phyloP scores from a whole-genome alignment of 805 yeast species.

The Ogataea chonburiensis region DNA sequence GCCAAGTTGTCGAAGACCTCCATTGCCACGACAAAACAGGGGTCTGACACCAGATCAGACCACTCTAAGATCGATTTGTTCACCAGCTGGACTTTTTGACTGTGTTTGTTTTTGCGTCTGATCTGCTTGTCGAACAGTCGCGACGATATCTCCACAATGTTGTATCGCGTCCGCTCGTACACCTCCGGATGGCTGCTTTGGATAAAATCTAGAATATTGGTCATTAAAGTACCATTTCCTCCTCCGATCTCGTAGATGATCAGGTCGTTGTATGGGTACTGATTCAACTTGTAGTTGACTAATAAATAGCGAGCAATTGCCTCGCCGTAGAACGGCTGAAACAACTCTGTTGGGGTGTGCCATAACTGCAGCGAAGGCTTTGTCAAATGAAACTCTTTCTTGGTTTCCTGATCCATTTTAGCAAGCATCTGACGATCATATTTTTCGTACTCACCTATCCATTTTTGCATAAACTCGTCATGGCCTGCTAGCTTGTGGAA shows the following conservation, averaged over 20 bases:
- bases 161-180: slow-evolving; percentile 65
- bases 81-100: slow-evolving; percentile 57
- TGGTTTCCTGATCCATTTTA: slow-evolving; percentile 22
- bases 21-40: slow-evolving; percentile 74
- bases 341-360: slow-evolving; percentile 89
- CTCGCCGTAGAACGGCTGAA: slow-evolving; percentile 82
- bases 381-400: slow-evolving; percentile 25
- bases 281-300: slow-evolving; percentile 64
- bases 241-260: slow-evolving; percentile 86
- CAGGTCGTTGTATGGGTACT: slow-evolving; percentile 68
- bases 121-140: slow-evolving; percentile 60
- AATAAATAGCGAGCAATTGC: slow-evolving; percentile 79
- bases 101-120: slow-evolving; percentile 39
- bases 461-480: slow-evolving; percentile 66
- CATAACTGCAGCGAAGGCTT: slow-evolving; percentile 63
- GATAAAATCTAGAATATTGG: slow-evolving; percentile 65
- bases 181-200: slow-evolving; percentile 65
- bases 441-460: slow-evolving; percentile 61
- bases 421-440: slow-evolving; percentile 41
- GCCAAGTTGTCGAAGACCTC: slow-evolving; percentile 85
- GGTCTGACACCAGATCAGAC: slow-evolving; percentile 56
- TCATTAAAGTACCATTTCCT: slow-evolving; percentile 86
- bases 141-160: slow-evolving; percentile 68
- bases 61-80: slow-evolving; percentile 78
- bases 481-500: slow-evolving; percentile 56